A percentile compares a stretch with the other conserved stretches of the same genome.
phyloP scores from a whole-genome alignment of 75 land plant genomes.

The Adiantum capillusveneris region DNA sequence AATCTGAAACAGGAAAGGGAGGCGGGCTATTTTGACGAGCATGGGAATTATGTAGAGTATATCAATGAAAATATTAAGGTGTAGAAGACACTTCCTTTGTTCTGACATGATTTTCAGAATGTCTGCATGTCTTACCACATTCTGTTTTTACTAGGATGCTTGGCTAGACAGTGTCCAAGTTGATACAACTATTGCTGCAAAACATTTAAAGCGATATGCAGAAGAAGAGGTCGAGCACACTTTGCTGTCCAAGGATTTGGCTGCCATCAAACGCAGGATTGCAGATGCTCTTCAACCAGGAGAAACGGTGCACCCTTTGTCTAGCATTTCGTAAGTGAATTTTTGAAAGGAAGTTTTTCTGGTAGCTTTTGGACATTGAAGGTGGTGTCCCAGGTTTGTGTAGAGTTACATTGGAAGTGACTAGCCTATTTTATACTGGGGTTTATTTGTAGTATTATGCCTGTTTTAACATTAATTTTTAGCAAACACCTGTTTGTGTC shows the following conservation, averaged over 20 bases:
- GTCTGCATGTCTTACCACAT: not conserved
- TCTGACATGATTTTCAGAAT: conserved; percentile 1
- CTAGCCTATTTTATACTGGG: not conserved
- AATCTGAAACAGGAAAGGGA: conserved; percentile 84
- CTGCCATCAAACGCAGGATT: conserved; percentile 66
- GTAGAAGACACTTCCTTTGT: not conserved
- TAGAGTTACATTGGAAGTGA: not conserved
- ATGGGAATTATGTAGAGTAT: conserved; percentile 93
- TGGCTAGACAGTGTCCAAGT: conserved; percentile 87
- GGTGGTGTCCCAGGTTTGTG: not conserved
- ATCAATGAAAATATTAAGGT: conserved; percentile 58
- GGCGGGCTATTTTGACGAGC: conserved; percentile 89
- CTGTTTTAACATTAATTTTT: too few species aligned
- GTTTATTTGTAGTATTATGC: too few species aligned
- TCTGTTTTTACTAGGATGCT: conserved; percentile 69
- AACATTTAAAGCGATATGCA: conserved; percentile 8
- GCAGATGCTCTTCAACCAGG: conserved; percentile 79
- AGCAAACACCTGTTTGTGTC: too few species aligned
- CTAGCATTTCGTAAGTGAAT: conserved; percentile 7
- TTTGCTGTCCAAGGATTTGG: conserved; percentile 53
- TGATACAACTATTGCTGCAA: conserved; percentile 38
- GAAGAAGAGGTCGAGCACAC: conserved; percentile 38
- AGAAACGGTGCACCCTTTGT: conserved; percentile 57
- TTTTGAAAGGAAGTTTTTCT: not conserved
- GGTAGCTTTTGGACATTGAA: not conserved